phyloP scores from a whole-genome alignment of 2,329 filamentous ascomycete species.

The Xylaria sp. region DNA sequence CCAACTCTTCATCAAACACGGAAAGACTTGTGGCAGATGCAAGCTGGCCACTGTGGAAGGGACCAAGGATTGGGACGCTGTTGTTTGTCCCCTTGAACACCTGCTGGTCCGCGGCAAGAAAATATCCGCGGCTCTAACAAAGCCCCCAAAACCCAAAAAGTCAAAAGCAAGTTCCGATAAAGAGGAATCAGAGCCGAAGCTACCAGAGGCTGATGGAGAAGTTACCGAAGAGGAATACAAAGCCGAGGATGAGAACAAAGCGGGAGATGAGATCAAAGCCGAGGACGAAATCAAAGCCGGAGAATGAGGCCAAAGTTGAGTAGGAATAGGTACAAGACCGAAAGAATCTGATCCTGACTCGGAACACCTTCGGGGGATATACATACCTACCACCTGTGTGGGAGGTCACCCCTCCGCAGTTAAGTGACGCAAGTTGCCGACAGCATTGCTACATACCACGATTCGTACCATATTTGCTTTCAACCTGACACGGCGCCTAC shows the following conservation, averaged over 20 bases:
- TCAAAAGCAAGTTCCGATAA: slow-evolving; percentile 4
- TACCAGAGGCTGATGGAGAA: slow-evolving; percentile 9
- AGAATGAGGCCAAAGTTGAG: too few species aligned
- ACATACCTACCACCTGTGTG: too few species aligned
- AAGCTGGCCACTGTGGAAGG: slow-evolving; percentile 49
- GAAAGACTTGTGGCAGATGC: slow-evolving; percentile 45
- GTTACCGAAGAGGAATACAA: slow-evolving; percentile 2
- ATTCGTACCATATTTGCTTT: too few species aligned
- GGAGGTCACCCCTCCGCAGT: too few species aligned
- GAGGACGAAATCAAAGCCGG: too few species aligned
- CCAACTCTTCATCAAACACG: slow-evolving; percentile 50
- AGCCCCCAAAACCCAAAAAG: slow-evolving; percentile 6
- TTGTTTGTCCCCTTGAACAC: slow-evolving; percentile 39
- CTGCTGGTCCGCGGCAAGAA: slow-evolving; percentile 33
- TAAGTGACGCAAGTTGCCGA: too few species aligned
- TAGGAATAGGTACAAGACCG: too few species aligned
- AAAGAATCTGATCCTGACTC: too few species aligned
- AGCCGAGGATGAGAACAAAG: neutral
- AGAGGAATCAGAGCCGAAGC: slow-evolving; percentile 2
- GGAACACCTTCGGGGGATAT: too few species aligned
- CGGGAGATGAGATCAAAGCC: too few species aligned
- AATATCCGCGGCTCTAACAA: slow-evolving; percentile 13
- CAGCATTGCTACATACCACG: too few species aligned
- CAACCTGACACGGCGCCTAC: too few species aligned
- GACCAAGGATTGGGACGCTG: slow-evolving; percentile 57